Conservation (phyloP, 306 rosid genomes). For the Cajanus cajan region DNA sequence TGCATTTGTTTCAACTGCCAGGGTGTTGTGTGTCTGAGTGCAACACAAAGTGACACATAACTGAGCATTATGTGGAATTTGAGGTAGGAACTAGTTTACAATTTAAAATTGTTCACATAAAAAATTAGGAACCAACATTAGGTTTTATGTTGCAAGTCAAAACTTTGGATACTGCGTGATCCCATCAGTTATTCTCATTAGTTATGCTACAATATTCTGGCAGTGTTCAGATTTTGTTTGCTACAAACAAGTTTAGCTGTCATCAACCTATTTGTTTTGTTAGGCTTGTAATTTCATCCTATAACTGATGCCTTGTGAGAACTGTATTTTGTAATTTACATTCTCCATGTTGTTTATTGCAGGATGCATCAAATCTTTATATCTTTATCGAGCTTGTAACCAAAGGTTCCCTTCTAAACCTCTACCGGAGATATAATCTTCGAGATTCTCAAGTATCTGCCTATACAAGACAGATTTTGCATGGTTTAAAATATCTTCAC, state of each 20-base stretch:
- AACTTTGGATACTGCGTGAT: background rate
- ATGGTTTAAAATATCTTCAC: slow-evolving; percentile 84
- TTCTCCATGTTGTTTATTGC: slow-evolving; percentile 33
- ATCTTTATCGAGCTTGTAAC: slow-evolving; percentile 88
- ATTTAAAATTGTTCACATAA: slow-evolving; percentile 5
- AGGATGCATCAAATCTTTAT: slow-evolving; percentile 76
- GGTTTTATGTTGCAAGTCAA: background rate
- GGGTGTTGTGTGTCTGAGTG: background rate
- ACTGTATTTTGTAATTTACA: slow-evolving; percentile 18
- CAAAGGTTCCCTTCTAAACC: slow-evolving; percentile 66
- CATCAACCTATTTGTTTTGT: background rate
- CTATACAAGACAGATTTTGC: slow-evolving; percentile 77
- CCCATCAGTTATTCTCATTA: background rate
- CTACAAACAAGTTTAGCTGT: slow-evolving; percentile 1
- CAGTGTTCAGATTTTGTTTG: slow-evolving; percentile 1
- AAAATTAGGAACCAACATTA: background rate
- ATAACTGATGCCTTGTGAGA: background rate
- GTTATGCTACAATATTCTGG: slow-evolving; percentile 11
- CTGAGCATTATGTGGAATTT: background rate
- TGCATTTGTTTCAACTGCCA: slow-evolving; percentile 5
- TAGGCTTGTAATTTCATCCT: background rate
- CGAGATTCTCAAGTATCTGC: slow-evolving; percentile 73
- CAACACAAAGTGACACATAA: background rate
- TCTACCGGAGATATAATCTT: slow-evolving; percentile 58
- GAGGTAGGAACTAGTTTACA: slow-evolving; percentile 1